Evolutionary conservation across 2,329 filamentous ascomycete genomes (phyloP), one percentile per base, ranked within the genome.

Genomic region (Dothistroma pini): DNA sequence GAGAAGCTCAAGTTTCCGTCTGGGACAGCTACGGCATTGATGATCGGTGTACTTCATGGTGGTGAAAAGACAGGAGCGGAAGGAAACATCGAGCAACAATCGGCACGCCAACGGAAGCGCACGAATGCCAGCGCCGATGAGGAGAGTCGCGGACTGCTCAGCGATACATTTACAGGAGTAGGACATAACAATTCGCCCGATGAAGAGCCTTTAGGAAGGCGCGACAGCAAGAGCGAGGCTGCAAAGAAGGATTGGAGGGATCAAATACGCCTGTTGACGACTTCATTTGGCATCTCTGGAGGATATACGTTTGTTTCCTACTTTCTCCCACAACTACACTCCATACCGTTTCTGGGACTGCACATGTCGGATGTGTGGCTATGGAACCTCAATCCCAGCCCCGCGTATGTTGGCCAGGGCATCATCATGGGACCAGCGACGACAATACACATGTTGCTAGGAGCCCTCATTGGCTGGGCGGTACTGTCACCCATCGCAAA

Each of bases 371-470:
- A 84, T 0, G 85, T 85, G 1, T 99, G 93, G 93, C 83, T 97
- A 0, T 99, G 95, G 95, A 95, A 91, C 0, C 80, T 99, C 7
- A 99, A 99, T 68, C 95, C 95, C 0, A 97, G 92, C 51, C 88
- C 96, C n/a, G 95, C 95, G 2, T 99, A 99, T 74, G 87, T 97
- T 29, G 95, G 95, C 0, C 95, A 99, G 77, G 95, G 95, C 11
- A 96, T 99, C 64, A 97, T 99, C 71, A 99, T 99, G 95, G 95
- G 95, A 0, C 90, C 93, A 4, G 89, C 91, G 44, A 99, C 95
- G 0, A 97, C 93, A 2, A 82, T 96, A 56, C 93, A 97, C 69
- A 99, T 99, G 95, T 83, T 96, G 0, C 78, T 97, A 2, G 95
- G 95, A 5, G 93, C 95, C 3, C 74, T 96, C 16, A 71, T 97